These are phyloP conservation scores for Simplicillium aogashimaense DNA, from an alignment of 2,329 filamentous ascomycete species.

Conservation along the genomic window DNA sequence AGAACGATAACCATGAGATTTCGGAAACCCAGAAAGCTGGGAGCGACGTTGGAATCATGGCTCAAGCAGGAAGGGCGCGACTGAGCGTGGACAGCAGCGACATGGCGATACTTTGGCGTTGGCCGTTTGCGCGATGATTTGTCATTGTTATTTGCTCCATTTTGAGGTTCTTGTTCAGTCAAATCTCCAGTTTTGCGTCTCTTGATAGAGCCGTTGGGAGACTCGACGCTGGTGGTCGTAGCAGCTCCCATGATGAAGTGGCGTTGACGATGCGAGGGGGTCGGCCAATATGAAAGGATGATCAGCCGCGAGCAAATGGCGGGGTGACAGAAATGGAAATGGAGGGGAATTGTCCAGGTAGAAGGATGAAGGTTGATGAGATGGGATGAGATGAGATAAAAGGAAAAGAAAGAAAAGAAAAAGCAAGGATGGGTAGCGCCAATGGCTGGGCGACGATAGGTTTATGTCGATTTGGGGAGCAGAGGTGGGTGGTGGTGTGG, in stretches of 20 bases:
- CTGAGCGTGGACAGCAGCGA: slow-evolving; percentile 72
- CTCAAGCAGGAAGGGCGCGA: slow-evolving; percentile 71
- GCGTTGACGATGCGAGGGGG: too few species aligned
- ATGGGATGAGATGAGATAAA: not conserved
- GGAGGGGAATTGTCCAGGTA: too few species aligned
- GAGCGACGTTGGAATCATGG: slow-evolving; percentile 63
- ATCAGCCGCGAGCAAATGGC: too few species aligned
- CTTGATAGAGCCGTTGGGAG: slow-evolving; percentile 6
- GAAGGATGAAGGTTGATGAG: too few species aligned
- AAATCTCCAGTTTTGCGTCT: slow-evolving; percentile 6
- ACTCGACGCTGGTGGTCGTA: slow-evolving; percentile 23
- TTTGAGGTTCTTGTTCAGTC: slow-evolving; percentile 13
- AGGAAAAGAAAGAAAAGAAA: slow-evolving; percentile 1
- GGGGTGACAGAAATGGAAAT: too few species aligned
- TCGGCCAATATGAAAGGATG: too few species aligned
- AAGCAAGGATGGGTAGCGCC: not conserved
- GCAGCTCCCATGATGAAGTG: slow-evolving; percentile 19
- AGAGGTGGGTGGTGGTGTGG: too few species aligned
- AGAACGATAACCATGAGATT: slow-evolving; percentile 94
- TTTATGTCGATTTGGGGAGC: too few species aligned
- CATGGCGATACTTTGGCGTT: slow-evolving; percentile 73
- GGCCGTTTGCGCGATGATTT: slow-evolving; percentile 12
- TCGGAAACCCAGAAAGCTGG: slow-evolving; percentile 86
- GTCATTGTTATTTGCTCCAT: slow-evolving; percentile 14
- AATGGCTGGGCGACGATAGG: not conserved